Percentiles rank a stretch among this genome's conserved stretches.
Conservation (phyloP, 139 green algal genomes). For the Chlorella sp. region DNA sequence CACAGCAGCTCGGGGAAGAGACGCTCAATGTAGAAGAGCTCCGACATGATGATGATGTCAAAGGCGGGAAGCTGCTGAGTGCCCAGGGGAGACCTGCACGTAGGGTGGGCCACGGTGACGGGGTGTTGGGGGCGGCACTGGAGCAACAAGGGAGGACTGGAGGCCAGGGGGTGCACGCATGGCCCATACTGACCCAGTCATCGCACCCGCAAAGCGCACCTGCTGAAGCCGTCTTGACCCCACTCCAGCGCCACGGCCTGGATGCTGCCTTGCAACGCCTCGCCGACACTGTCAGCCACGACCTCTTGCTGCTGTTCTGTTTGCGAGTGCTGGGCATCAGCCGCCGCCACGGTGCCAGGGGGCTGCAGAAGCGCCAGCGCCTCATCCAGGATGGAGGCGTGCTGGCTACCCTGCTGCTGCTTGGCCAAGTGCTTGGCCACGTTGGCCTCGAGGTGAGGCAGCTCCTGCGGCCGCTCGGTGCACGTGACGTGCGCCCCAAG, state of each 20-base stretch:
- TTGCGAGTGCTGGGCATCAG: not conserved
- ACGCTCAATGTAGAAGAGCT: slow-evolving; percentile 11
- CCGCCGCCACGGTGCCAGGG: not conserved
- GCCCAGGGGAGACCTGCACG: slow-evolving; percentile 9
- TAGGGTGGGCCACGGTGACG: not conserved
- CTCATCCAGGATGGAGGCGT: not conserved
- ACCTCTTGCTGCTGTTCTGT: not conserved
- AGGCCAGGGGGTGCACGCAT: not conserved
- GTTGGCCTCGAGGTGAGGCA: not conserved
- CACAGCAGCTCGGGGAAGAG: slow-evolving; percentile 9
- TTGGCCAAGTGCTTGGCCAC: too few species aligned
- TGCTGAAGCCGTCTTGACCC: slow-evolving; percentile 2
- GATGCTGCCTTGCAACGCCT: not conserved
- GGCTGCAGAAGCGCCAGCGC: not conserved
- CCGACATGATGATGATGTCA: slow-evolving; percentile 13
- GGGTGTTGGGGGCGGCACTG: too few species aligned
- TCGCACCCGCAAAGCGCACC: slow-evolving; percentile 1
- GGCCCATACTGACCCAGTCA: not conserved
- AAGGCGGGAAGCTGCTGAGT: not conserved
- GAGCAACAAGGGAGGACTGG: not conserved
- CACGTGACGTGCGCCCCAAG: slow-evolving; percentile 7
- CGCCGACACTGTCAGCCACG: not conserved
- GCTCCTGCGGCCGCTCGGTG: slow-evolving; percentile 9
- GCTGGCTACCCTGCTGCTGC: not conserved
- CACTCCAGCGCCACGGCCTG: not conserved